Evolutionary conservation across 805 yeast genomes (phyloP), one percentile per base, ranked within the genome.

Genomic region (Kluyveromyces dobzhanskii): DNA sequence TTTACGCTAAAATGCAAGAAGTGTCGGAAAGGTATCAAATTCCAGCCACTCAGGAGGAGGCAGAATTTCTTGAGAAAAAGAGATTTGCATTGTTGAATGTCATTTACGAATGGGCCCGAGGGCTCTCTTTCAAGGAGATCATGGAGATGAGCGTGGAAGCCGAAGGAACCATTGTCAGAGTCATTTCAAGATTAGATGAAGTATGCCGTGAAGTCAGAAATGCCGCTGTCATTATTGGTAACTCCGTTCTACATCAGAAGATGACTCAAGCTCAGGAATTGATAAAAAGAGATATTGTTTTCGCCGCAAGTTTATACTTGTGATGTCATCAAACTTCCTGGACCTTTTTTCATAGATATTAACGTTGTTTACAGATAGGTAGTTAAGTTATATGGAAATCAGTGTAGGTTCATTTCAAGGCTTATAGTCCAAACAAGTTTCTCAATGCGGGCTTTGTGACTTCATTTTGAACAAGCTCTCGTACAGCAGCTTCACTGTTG

Each of bases 41-140:
- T 13, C 66, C 80, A 14, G 64, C 86, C 47, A 84, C 95, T 0
- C 69, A 79, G 9, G 97, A 88, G 38, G 97, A 90, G 50, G 81
- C 80, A 36, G 83, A 81, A 43, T 92, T 90, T 53, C 64, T 81
- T 47, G 94, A 85, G 41, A 73, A 80, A 46, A 80, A 85, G 51
- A 69, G 97, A 48, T 92, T 92, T 61, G 95, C 90, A 0, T 69
- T 92, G 53, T 84, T 86, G 62, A 90, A 87, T 57, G 95, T 86
- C 10, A 95, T 90, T 4, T 92, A 90, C 58, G 97, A 92, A 62
- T 92, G 99, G 99, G 96, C 97, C 1, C 71, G 94, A 47, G 99
- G 98, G 2, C 72, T 80, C 70, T 73, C 94, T 0, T 92, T 92
- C 66, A 81, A 82, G 47, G 94, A 86, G 42, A 90, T 92, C 47